Evolutionary conservation across 2,329 filamentous ascomycete genomes (phyloP).

Genomic region (Botrytis paeoniae): DNA sequence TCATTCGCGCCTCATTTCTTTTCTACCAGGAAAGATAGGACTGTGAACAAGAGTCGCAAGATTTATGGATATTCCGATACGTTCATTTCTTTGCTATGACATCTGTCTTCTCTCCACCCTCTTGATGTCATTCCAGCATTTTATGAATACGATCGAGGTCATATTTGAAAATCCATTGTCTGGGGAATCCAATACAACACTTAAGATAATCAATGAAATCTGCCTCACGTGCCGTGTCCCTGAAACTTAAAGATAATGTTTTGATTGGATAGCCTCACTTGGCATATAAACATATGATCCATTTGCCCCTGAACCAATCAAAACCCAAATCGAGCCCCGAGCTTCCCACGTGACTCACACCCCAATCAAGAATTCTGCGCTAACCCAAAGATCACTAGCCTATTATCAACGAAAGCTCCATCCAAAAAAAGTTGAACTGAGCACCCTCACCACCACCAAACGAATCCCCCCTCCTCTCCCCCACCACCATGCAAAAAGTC

Average conservation of each 20-base stretch:
- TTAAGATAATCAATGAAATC: background rate
- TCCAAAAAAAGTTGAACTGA: conserved; percentile 21
- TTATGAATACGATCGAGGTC: background rate
- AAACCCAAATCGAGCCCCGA: background rate
- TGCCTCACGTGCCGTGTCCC: background rate
- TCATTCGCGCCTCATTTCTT: conserved; percentile 5
- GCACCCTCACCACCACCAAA: conserved; percentile 9
- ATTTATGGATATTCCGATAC: background rate
- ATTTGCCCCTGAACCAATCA: conserved; percentile 18
- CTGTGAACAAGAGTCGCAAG: background rate
- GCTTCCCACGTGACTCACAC: background rate
- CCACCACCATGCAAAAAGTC: conserved; percentile 64
- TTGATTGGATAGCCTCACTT: background rate
- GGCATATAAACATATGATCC: background rate
- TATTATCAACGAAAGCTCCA: conserved; percentile 18
- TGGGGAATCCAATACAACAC: background rate
- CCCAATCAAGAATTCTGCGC: background rate
- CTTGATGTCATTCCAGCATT: background rate
- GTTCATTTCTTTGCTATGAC: background rate
- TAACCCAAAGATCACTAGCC: conserved; percentile 7
- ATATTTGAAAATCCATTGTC: background rate
- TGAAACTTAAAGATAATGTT: conserved; percentile 1
- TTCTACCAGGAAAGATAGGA: conserved; percentile 3
- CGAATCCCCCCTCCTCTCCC: conserved; percentile 13
- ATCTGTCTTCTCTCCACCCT: background rate